Evolutionary conservation across 371 early-diverging fungal genomes (phyloP).

Genomic region (Rhizopus stolonifer): DNA sequence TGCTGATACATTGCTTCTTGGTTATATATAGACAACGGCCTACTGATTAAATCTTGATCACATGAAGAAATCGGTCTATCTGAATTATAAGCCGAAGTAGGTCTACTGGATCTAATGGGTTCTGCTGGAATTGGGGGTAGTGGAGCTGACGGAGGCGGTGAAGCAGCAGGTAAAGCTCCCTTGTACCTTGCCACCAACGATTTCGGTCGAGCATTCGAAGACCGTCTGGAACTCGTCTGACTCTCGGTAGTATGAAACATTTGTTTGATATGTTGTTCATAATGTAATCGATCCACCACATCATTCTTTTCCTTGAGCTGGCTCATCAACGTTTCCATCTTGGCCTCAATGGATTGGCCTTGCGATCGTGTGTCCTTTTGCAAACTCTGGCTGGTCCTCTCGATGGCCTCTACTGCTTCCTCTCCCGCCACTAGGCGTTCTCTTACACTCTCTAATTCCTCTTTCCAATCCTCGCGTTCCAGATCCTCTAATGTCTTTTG

Average conservation of each 20-base stretch:
- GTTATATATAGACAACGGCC: neutral
- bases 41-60: neutral
- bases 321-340: conserved; percentile 13
- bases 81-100: neutral
- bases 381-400: conserved; percentile 1
- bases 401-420: conserved; percentile 4
- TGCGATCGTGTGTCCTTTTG: conserved; percentile 17
- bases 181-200: conserved; percentile 14
- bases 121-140: conserved; percentile 23
- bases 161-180: conserved; percentile 17
- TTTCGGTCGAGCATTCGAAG: too few relatives aligned
- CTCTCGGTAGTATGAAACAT: neutral
- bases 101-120: neutral
- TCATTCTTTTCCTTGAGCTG: conserved; percentile 10
- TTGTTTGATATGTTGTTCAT: conserved; percentile 5
- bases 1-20: neutral
- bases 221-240: neutral
- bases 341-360: conserved; percentile 18
- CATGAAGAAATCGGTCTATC: conserved; percentile 6
- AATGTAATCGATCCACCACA: conserved; percentile 6
- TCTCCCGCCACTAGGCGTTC: neutral
- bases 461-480: neutral
- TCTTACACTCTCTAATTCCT: neutral
- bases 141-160: conserved; percentile 28
- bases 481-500: neutral